These are phyloP conservation scores for Pinus tabuliformis DNA, from an alignment of 75 land plant genomes.

Conservation along the genomic window DNA sequence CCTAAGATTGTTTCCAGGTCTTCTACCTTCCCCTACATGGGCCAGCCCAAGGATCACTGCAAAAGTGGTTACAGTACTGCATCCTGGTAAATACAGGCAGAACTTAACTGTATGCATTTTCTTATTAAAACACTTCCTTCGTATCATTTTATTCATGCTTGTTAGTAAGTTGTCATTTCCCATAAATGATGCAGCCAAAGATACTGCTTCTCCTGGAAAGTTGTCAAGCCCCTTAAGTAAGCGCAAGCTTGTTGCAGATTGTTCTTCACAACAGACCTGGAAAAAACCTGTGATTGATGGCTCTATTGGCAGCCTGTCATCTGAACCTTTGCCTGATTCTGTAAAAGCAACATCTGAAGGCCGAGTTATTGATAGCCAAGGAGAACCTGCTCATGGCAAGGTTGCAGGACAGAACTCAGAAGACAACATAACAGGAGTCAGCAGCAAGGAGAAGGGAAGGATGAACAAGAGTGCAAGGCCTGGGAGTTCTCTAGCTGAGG, in stretches of 20 bases:
- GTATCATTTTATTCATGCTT: neutral
- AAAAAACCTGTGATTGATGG: constrained; percentile 44
- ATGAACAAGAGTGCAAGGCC: constrained; percentile 15
- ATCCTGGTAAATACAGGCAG: constrained; percentile 7
- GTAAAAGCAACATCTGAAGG: constrained; percentile 16
- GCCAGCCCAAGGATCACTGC: constrained; percentile 22
- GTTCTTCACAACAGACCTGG: constrained; percentile 32
- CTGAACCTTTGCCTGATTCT: constrained; percentile 18
- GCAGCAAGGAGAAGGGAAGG: constrained; percentile 19
- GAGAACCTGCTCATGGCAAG: constrained; percentile 5
- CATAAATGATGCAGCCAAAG: neutral
- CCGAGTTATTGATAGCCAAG: neutral
- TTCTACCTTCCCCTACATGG: constrained; percentile 35
- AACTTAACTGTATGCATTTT: neutral
- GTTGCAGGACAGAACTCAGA: constrained; percentile 18
- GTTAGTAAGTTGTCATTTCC: neutral
- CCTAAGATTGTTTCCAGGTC: constrained; percentile 52
- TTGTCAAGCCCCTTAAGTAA: constrained; percentile 23
- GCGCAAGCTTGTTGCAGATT: constrained; percentile 28
- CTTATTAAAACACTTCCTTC: neutral
- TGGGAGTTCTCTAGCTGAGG: constrained; percentile 42
- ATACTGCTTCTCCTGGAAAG: constrained; percentile 4
- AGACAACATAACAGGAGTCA: constrained; percentile 10
- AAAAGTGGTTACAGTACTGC: constrained; percentile 33
- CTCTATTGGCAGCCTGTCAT: neutral